Evolutionary conservation across 2,329 filamentous ascomycete genomes (phyloP), one percentile per base, ranked within the genome.

Genomic region (Colletotrichum destructivum): DNA sequence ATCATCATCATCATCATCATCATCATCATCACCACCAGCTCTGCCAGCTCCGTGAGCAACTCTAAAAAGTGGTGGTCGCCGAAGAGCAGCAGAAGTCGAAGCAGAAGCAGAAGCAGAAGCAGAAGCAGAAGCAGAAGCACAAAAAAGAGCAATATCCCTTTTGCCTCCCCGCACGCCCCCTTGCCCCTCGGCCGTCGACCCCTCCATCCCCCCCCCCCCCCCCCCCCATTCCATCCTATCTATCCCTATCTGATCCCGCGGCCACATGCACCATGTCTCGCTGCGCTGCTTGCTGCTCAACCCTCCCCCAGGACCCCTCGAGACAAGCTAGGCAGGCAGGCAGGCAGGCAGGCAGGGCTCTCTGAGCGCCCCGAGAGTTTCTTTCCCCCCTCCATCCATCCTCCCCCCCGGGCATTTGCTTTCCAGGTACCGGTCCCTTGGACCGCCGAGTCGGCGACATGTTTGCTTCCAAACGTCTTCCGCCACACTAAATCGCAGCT

Each of bases 181-280:
- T 16, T 54, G 59, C 55, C 56, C 60, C 66, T 69, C 60, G 54
- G 31, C 13, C n/a, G 55, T 16, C 52, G 55, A 23, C 61, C 69
- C 49, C 35, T 26, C 56, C 42, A 47, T 54, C 26, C 44, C 62
- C 35, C 64, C 42, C 15, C 42, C 18, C 57, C 69, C 60, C 51
- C n/a, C n/a, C n/a, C n/a, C n/a, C n/a, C 66, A 61, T 72, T 60
- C 66, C 69, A 69, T 72, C 66, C 69, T 52, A 69, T 69, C 59
- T 26, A 26, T 26, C 26, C 26, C 26, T 26, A 26, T 26, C 26
- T 26, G 26, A 26, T 26, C 26, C 26, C 26, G 26, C 26, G 26
- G 3, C 66, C 69, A 62, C 69, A 60, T 62, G 26, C 26, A 26
- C 38, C 42, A 23, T 12, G 42, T 46, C 15, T 16, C 12, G 18